Conservation (phyloP, 179 eudicot species). For the Vitellaria paradoxa region DNA sequence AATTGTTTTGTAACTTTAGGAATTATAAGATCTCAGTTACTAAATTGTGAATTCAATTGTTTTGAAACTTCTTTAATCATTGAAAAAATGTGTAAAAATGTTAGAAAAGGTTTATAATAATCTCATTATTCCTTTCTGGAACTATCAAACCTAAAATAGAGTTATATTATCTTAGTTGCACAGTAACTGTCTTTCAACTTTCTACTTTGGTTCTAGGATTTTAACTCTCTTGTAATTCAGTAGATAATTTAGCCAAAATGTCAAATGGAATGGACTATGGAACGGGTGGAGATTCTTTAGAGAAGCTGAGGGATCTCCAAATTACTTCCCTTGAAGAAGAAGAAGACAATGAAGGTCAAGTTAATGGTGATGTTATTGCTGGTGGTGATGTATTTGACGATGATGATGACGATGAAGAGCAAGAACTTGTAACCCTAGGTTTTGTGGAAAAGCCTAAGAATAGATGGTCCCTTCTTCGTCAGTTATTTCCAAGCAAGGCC, state of each 20-base stretch:
- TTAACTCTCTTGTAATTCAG: not conserved
- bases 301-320: slow-evolving; percentile 36
- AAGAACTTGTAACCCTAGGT: slow-evolving; percentile 47
- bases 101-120: no score
- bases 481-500: slow-evolving; percentile 84
- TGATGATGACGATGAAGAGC: slow-evolving; percentile 54
- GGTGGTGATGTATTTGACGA: slow-evolving; percentile 33
- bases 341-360: slow-evolving; percentile 33
- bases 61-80: no score
- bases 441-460: slow-evolving; percentile 57
- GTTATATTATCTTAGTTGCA: no score
- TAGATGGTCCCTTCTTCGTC: slow-evolving; percentile 52
- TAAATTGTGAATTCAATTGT: no score
- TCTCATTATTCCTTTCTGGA: no score
- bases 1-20: no score
- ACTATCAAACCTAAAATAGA: no score
- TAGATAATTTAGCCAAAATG: slow-evolving; percentile 2
- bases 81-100: no score
- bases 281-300: slow-evolving; percentile 25
- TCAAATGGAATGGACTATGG: slow-evolving; percentile 15
- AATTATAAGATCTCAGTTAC: no score
- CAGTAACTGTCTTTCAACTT: no score
- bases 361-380: not conserved
- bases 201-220: not conserved
- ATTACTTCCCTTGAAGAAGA: slow-evolving; percentile 49